Evolutionary conservation across 805 yeast species (phyloP).

Genomic region (Yarrowia phangngaensis): DNA sequence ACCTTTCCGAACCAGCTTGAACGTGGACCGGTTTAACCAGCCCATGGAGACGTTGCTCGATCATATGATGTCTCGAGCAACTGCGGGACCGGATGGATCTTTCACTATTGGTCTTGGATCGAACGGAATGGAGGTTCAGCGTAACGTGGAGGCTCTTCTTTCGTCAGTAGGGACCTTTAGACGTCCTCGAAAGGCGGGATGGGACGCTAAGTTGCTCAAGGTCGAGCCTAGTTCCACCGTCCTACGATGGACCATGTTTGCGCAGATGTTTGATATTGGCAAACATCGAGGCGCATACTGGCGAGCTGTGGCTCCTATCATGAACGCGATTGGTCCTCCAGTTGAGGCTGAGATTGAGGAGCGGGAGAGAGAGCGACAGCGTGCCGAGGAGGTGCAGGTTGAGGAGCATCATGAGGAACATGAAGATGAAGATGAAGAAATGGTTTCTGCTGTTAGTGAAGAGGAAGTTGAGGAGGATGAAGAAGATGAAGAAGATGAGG

Average conservation of each 20-base stretch:
- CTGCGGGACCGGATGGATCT: conserved; percentile 8
- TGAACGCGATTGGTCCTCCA: conserved; percentile 24
- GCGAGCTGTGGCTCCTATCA: conserved; percentile 24
- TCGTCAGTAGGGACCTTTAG: conserved; percentile 12
- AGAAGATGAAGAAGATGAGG: neutral
- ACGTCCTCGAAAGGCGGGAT: conserved; percentile 20
- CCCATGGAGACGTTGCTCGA: conserved; percentile 21
- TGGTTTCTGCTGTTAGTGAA: conserved; percentile 1
- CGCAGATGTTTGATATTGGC: conserved; percentile 17
- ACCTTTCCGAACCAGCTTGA: conserved; percentile 1
- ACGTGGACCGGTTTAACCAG: neutral
- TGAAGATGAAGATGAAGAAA: conserved; percentile 7
- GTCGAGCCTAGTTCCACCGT: conserved; percentile 18
- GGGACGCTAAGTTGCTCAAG: conserved; percentile 4
- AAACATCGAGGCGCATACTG: conserved; percentile 19
- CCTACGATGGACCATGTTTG: conserved; percentile 21
- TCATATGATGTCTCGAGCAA: conserved; percentile 15
- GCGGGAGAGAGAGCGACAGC: conserved; percentile 6
- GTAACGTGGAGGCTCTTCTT: conserved; percentile 21
- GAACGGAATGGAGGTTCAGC: conserved; percentile 20
- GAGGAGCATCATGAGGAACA: neutral
- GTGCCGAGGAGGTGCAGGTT: neutral
- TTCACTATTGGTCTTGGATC: conserved; percentile 12
- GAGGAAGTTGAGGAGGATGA: neutral
- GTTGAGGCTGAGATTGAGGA: conserved; percentile 13